These are phyloP conservation scores for Stromatinia cepivora DNA, from an alignment of 2,329 filamentous ascomycete species.

Conservation along the genomic window DNA sequence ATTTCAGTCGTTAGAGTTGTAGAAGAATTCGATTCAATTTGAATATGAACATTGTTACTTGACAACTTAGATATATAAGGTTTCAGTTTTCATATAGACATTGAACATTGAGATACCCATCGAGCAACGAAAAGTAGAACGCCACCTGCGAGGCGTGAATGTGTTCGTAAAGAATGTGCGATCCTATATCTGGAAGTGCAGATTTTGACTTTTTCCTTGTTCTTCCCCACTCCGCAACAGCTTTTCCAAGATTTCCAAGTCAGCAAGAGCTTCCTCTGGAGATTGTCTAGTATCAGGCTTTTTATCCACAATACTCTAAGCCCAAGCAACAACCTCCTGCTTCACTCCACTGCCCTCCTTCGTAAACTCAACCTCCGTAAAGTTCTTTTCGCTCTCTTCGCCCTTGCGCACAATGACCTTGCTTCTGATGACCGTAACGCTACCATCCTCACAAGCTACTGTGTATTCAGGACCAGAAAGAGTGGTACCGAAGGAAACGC, in stretches of 20 bases:
- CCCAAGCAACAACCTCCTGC: constrained; percentile 40
- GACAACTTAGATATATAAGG: not conserved
- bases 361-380: constrained; percentile 36
- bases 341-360: constrained; percentile 38
- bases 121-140: not conserved
- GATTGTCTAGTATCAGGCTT: constrained; percentile 33
- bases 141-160: not conserved
- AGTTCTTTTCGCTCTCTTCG: constrained; percentile 33
- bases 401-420: constrained; percentile 38
- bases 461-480: constrained; percentile 38
- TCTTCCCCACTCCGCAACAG: constrained; percentile 42
- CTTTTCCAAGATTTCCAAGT: constrained; percentile 40
- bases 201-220: constrained; percentile 33
- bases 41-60: not conserved
- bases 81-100: not conserved
- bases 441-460: constrained; percentile 41
- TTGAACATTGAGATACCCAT: not conserved
- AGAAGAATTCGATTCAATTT: not conserved
- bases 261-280: constrained; percentile 36
- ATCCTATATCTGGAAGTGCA: constrained; percentile 34
- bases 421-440: constrained; percentile 31
- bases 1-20: not conserved
- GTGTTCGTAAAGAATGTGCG: not conserved
- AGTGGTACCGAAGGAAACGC: constrained; percentile 39
- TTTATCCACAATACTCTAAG: constrained; percentile 34